phyloP scores from a whole-genome alignment of 2,329 filamentous ascomycete species.

The Elsinoe ampelina region DNA sequence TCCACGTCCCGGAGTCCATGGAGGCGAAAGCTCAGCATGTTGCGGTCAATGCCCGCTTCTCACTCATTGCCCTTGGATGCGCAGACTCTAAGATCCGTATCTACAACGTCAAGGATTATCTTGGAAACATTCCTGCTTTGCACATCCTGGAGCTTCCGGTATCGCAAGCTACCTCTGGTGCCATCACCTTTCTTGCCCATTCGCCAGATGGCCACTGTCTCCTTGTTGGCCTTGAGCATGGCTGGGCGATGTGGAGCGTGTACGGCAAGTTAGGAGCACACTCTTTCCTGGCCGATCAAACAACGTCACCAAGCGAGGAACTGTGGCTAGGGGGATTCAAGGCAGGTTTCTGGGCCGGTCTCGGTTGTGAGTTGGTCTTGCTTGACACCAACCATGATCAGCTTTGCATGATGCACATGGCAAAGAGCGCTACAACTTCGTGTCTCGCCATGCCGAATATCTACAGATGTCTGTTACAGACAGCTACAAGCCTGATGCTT shows the following conservation, averaged over 20 bases:
- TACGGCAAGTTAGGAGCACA: constrained; percentile 84
- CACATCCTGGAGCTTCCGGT: constrained; percentile 65
- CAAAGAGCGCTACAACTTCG: constrained; percentile 82
- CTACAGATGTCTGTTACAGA: constrained; percentile 79
- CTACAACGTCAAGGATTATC: constrained; percentile 90
- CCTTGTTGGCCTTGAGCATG: constrained; percentile 83
- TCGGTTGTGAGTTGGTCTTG: constrained; percentile 76
- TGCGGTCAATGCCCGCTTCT: constrained; percentile 90
- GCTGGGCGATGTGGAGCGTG: constrained; percentile 96
- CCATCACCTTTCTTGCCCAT: constrained; percentile 66
- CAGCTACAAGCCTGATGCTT: constrained; percentile 77
- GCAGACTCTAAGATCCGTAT: constrained; percentile 69
- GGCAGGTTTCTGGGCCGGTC: constrained; percentile 76
- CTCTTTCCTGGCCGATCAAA: constrained; percentile 65
- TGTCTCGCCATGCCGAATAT: constrained; percentile 90
- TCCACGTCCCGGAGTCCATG: constrained; percentile 61
- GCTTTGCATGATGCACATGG: constrained; percentile 60
- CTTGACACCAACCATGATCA: constrained; percentile 35
- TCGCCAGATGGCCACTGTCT: constrained; percentile 95
- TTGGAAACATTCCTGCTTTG: constrained; percentile 81
- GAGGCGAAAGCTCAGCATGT: constrained; percentile 59
- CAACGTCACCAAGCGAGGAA: constrained; percentile 55
- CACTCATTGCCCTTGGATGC: constrained; percentile 80
- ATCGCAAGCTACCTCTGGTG: constrained; percentile 58
- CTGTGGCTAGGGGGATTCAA: constrained; percentile 69